A percentile compares a stretch with the other conserved stretches of the same genome.
Conservation (phyloP, 306 rosid species). For the Lablab purpureus region DNA sequence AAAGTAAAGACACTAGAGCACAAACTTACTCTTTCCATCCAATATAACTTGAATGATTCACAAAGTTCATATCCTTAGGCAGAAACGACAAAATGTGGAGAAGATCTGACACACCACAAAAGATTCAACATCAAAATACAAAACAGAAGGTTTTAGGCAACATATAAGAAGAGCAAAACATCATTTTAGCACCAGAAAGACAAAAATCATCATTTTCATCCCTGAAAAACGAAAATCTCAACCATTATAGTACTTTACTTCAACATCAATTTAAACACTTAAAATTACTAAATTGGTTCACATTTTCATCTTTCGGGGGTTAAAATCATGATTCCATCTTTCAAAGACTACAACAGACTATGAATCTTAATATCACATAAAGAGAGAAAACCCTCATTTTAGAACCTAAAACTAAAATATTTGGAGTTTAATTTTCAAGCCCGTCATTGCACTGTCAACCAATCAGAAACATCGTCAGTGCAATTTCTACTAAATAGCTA, state of each 20-base stretch:
- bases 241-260: neutral
- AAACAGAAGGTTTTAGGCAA: neutral
- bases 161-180: neutral
- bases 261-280: neutral
- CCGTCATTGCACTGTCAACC: neutral
- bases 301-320: neutral
- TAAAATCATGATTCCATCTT: neutral
- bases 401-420: neutral
- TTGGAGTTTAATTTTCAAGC: neutral
- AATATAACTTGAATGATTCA: constrained; percentile 90
- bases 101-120: constrained; percentile 67
- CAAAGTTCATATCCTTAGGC: constrained; percentile 90
- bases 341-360: neutral
- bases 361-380: neutral
- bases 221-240: neutral
- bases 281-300: neutral
- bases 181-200: neutral
- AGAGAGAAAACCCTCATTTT: neutral
- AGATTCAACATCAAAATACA: constrained; percentile 44
- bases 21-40: constrained; percentile 96
- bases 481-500: neutral
- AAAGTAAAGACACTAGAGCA: neutral
- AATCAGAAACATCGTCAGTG: neutral
- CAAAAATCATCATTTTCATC: neutral
- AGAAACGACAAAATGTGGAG: constrained; percentile 91